Base-by-base conservation (phyloP, 2,329 filamentous ascomycete species). In the Trichocomaceae sp. region DNA sequence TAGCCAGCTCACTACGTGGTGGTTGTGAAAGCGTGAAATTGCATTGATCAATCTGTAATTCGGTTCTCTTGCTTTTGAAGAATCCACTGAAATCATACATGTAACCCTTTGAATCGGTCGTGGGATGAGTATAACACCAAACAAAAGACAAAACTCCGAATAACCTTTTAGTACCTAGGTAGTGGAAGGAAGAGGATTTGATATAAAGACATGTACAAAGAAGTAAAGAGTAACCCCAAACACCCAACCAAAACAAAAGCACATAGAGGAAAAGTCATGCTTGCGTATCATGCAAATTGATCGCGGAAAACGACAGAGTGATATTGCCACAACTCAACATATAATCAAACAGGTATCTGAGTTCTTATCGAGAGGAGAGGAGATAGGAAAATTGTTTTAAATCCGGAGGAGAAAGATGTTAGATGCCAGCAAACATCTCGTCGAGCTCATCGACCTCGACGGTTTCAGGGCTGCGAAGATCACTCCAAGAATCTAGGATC, bases 391-490 rank as follows among this genome's bases (percentile, higher is more conserved):
- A 53, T 47, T 23, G 33, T 47, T 29, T 29, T 15, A 37, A 26
- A 39, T 47, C 17, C 12, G 19, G 17, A 48, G 10, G 22, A 19
- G 22, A 17, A 42, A 26, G 29, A 23, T 26, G 49, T 79, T 74
- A 90, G 70, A 84, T 89, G 62, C 83, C 85, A 66, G 88, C 85
- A 64, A 96, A 82, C 69, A 96, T 81, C 63, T 87, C 84, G 66
- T 97, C 92, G 22, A 97, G 83, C 77, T 99, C 93, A 47, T 96
- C 90, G 48, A 97, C 82, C 69, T 95, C 90, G 62, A 97, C 86
- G 60, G 84, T 87, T 75, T 97, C 93, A 1, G 91, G 90, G 67
- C 85, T 90, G 67, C 79, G 79, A 65, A 83, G 71, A 57, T 82
- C 80, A 67, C 80, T 80, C 65, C 87, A 86, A 73, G 77, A 75